Percentiles rank a stretch among this genome's conserved stretches.
Conservation (phyloP, 169 alveolate genomes). For the Eimeria zaria region DNA sequence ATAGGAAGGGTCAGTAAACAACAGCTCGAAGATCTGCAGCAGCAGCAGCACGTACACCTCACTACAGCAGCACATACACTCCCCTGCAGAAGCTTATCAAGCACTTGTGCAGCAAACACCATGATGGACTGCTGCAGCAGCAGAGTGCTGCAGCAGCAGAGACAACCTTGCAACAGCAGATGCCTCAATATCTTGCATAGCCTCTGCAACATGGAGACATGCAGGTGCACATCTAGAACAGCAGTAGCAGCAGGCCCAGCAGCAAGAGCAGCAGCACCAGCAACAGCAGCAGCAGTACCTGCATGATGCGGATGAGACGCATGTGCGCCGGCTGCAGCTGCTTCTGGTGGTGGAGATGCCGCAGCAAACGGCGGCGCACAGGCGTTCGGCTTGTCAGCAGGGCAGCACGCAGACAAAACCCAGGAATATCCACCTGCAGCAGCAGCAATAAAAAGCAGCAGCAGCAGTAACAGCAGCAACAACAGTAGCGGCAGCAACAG, state of each 20-base stretch:
- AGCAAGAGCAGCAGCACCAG: slow-evolving; percentile 8
- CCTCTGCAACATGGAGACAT: neutral
- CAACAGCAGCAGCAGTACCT: slow-evolving; percentile 43
- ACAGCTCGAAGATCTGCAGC: slow-evolving; percentile 78
- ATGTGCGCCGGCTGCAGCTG: slow-evolving; percentile 74
- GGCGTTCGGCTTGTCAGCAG: slow-evolving; percentile 88
- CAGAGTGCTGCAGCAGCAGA: neutral
- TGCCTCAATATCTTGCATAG: neutral
- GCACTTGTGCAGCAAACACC: neutral
- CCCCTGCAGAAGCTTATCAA: slow-evolving; percentile 2
- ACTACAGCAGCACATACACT: neutral
- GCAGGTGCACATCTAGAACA: neutral
- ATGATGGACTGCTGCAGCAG: neutral
- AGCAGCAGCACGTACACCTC: neutral
- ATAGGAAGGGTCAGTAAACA: slow-evolving; percentile 90
- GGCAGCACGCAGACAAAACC: slow-evolving; percentile 85
- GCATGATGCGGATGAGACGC: slow-evolving; percentile 83
- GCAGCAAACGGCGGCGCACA: slow-evolving; percentile 88
- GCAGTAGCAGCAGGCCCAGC: neutral
- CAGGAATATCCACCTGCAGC: slow-evolving; percentile 85
- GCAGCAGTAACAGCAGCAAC: slow-evolving; percentile 59
- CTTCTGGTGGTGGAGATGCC: slow-evolving; percentile 88
- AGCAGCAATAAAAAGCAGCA: too few relatives aligned
- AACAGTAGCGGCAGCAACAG: neutral
- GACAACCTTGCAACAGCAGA: neutral